phyloP scores from a whole-genome alignment of 225 moss, liverwort and hornwort genomes.

The Straminergon stramineum region DNA sequence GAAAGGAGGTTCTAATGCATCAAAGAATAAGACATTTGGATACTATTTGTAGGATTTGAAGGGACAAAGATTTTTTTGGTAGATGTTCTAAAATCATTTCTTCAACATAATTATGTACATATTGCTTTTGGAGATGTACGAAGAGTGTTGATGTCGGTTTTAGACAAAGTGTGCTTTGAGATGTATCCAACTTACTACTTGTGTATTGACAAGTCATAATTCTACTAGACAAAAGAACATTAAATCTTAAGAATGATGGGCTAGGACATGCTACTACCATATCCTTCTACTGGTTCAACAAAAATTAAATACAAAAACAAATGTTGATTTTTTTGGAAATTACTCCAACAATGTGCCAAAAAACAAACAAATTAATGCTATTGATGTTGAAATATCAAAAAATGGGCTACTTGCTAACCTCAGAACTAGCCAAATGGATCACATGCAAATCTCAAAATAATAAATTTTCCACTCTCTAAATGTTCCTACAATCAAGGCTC shows the following conservation, averaged over 20 bases:
- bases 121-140: too few species aligned
- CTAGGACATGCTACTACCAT: rapidly evolving
- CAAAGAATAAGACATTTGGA: too few species aligned
- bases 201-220: too few species aligned
- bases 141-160: too few species aligned
- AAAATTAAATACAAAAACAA: background rate
- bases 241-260: background rate
- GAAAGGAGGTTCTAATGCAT: too few species aligned
- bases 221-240: background rate
- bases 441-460: background rate
- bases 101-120: too few species aligned
- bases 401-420: background rate
- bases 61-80: too few species aligned
- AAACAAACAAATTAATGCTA: background rate
- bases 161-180: too few species aligned
- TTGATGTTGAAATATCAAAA: rapidly evolving
- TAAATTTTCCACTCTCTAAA: background rate
- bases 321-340: too few species aligned
- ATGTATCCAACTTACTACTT: background rate
- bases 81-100: too few species aligned
- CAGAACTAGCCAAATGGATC: background rate
- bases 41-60: too few species aligned
- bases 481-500: background rate
- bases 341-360: rapidly evolving
- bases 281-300: rapidly evolving